Evolutionary conservation across 768 basidiomycete genomes (phyloP).

Genomic region (Trametes maxima): DNA sequence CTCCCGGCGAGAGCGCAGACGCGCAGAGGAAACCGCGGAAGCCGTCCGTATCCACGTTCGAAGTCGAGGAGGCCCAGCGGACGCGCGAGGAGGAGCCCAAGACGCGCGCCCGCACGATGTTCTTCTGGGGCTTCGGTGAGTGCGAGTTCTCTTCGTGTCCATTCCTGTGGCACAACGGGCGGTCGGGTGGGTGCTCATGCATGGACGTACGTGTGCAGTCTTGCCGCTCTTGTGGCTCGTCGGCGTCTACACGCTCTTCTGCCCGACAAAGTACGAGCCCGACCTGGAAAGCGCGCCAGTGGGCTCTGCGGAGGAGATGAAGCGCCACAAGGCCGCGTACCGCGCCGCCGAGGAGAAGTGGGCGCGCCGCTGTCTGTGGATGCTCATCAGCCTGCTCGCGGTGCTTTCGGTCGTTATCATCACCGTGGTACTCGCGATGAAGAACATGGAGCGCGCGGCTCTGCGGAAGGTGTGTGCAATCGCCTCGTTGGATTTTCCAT

Average conservation of each 20-base stretch:
- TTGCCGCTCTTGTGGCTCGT: constrained; percentile 14
- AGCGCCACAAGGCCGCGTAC: constrained; percentile 7
- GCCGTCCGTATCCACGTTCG: neutral
- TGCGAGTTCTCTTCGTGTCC: neutral
- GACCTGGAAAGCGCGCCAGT: constrained; percentile 6
- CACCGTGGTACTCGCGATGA: constrained; percentile 8
- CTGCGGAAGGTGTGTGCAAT: neutral
- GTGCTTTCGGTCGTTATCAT: neutral
- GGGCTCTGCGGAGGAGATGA: constrained; percentile 5
- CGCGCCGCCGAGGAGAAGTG: constrained; percentile 17
- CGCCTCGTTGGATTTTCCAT: neutral
- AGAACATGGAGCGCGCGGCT: neutral
- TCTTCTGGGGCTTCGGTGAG: constrained; percentile 19
- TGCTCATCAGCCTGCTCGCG: neutral
- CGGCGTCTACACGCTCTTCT: constrained; percentile 11
- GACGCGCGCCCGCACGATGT: constrained; percentile 12
- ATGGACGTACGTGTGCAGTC: neutral
- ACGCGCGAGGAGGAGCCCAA: constrained; percentile 4
- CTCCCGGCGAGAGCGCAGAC: neutral
- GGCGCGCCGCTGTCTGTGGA: constrained; percentile 18
- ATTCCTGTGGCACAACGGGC: neutral
- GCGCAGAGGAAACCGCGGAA: neutral
- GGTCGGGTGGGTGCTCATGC: neutral
- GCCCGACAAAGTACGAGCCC: constrained; percentile 2
- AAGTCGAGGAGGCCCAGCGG: neutral